Evolutionary conservation across 1,284 basidiomycete species (phyloP), one percentile per base, ranked within the genome.

Genomic region (Boletus smithii): DNA sequence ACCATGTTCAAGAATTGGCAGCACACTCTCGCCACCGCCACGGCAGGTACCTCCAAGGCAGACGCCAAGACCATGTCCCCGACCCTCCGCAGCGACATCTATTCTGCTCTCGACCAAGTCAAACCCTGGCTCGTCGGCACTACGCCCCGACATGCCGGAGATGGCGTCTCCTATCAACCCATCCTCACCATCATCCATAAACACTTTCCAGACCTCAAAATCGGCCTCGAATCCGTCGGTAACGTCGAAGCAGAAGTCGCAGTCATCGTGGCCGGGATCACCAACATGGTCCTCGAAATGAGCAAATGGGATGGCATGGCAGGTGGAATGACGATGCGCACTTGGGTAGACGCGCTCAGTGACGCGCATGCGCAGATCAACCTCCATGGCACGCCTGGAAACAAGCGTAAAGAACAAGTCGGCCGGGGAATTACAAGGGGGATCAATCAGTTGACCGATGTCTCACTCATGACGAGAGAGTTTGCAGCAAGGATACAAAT

Each of bases 221-320:
- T 75, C 29, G 73, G 72, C 39, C 57, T 76, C 37, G 73, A 77
- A 49, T 62, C 66, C 37, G 59, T 75, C 11, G 73, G 73, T 10
- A 66, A 71, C 39, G 58, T 60, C 11, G 75, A 76, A 30, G 60
- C 59, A 13, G 75, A 79, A 55, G 68, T 71, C 33, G 70, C 73
- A 5, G 58, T 73, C 35, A 58, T 78, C 47, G 69, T 78, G 8
- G 74, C 74, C 23, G 76, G 75, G 16, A 61, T 76, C 33, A 76
- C 76, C 40, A 75, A 77, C 53, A 74, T 76, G 73, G 62, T 74
- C 20, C 56, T 78, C 48, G 74, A 76, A 59, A 69, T 75, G 62
- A 76, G 74, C 56, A 72, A 69, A 59, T 77, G 74, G 75, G 76
- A 77, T 49, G 70, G 72, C 6, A 74, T 76, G 71, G 70, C 74